A percentile compares a stretch with the other conserved stretches of the same genome.
phyloP scores from a whole-genome alignment of 176 grass and related monocot genomes.

The Carex littledalei region DNA sequence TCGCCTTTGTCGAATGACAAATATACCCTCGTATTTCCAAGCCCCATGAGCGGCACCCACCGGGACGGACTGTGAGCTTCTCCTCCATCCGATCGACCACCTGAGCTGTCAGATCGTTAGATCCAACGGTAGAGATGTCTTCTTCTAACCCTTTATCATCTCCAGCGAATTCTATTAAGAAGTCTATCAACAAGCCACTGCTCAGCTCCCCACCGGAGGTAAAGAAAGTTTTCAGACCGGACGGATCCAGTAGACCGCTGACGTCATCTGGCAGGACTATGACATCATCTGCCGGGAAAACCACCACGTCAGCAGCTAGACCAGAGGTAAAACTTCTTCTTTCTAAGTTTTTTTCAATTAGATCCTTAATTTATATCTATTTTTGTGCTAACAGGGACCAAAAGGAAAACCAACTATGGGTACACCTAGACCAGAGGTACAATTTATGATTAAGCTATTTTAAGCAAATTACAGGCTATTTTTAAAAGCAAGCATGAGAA shows the following conservation, averaged over 20 bases:
- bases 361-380: not conserved
- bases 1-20: not conserved
- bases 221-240: not conserved
- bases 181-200: not conserved
- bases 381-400: not conserved
- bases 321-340: not conserved
- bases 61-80: not conserved
- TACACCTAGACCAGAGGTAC: constrained; percentile 7
- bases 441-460: not conserved
- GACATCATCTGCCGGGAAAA: not conserved
- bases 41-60: not conserved
- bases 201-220: not conserved
- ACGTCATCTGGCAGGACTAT: not conserved
- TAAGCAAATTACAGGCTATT: not conserved
- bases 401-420: not conserved
- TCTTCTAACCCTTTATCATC: constrained; percentile 10
- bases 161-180: not conserved
- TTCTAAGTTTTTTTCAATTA: too few relatives aligned
- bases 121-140: constrained; percentile 20
- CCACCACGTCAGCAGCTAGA: not conserved
- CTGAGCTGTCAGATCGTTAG: constrained; percentile 7
- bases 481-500: not conserved
- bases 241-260: not conserved
- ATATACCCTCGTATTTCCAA: not conserved
- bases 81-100: not conserved